Evolutionary conservation across 495 filamentous ascomycete genomes (phyloP), one percentile per base, ranked within the genome.

Genomic region (Hypoxylon lenormandii): DNA sequence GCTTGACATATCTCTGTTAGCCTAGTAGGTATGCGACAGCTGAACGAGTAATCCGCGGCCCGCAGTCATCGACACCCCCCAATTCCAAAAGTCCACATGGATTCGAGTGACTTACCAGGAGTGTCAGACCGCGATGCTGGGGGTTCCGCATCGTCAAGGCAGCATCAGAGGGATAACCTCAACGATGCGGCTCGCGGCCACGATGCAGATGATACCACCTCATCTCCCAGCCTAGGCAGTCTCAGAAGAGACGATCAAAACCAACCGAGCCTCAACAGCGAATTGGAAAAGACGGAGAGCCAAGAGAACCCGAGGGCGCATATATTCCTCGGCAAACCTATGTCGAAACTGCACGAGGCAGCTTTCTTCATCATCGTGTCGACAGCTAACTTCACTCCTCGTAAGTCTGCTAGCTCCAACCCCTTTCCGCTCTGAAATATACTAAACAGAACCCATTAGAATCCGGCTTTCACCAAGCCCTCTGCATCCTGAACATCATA

Each of bases 401-500:
- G 74, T 76, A 60, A 53, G 74, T 70, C 22, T 13, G 19, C n/a
- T 7, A 3, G 33, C 45, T n/a, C 1, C 21, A 46, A 10, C 7
- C 15, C 18, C n/a, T 2, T 22, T 37, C 28, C 36, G 15, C 37
- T 48, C 11, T 10, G 2, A 38, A 22, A 43, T 43, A 42, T 38
- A 40, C 61, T 52, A 45, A 59, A 42, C 7, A 11, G 36, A 46
- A 18, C 11, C 18, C n/a, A 12, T 38, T 54, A 76, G 74, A 76
- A 38, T 76, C 68, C 26, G 74, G 74, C 4, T 76, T 76, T 16
- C 74, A 76, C 33, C 74, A 76, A 59, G 64, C 74, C 19, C 72
- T 76, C 49, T 74, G 71, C 37, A 76, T 76, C 13, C 51, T 76
- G 30, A 72, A 67, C 22, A 66, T 81, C 46, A 86, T 88, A 64